Evolutionary conservation across 768 basidiomycete genomes (phyloP).

Genomic region (Russula earlei): DNA sequence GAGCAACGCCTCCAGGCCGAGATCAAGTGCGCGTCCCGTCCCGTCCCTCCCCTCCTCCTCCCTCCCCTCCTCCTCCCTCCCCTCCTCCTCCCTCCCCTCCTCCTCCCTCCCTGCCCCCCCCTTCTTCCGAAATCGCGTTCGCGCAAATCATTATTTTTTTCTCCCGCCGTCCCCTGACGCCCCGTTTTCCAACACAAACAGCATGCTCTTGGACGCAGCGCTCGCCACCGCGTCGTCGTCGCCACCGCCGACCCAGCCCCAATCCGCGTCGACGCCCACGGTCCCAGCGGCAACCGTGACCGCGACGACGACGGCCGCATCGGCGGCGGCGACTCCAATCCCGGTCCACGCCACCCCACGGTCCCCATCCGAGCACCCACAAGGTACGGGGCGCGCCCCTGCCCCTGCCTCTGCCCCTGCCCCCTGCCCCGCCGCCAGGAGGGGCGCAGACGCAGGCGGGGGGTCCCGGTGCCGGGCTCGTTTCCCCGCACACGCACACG

Average conservation of each 20-base stretch:
- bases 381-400: neutral
- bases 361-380: neutral
- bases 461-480: no score
- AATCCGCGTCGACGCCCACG: neutral
- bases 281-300: neutral
- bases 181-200: no score
- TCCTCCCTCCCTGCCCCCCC: no score
- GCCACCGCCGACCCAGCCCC: neutral
- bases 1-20: constrained; percentile 17
- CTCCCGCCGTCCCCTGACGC: no score
- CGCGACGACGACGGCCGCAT: neutral
- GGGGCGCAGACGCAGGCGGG: no score
- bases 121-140: no score
- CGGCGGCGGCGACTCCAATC: neutral
- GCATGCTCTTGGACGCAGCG: constrained; percentile 20
- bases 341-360: neutral
- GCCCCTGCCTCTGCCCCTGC: neutral
- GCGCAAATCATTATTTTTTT: no score
- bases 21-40: constrained; percentile 9
- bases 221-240: constrained; percentile 1
- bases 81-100: neutral
- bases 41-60: no score
- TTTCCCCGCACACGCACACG: neutral
- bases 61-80: no score
- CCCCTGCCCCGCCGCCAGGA: no score